Evolutionary conservation across 2,329 filamentous ascomycete species (phyloP), one percentile per base, ranked within the genome.

Genomic region (Sphaerostilbella broomeana): DNA sequence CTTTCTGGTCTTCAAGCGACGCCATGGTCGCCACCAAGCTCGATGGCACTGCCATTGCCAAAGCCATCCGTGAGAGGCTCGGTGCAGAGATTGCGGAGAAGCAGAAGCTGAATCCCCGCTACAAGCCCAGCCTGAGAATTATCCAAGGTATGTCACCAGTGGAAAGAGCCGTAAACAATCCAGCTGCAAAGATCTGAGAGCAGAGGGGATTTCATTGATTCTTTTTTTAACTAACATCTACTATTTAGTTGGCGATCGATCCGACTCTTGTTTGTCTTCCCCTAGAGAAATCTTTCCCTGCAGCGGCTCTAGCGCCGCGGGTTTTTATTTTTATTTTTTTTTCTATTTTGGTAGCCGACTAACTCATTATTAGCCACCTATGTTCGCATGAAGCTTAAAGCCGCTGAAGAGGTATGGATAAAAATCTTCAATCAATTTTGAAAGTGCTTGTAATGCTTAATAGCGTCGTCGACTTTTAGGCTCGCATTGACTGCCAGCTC

Each of bases 371-470:
- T 56, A 90, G 85, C 82, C 57, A 97, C 90, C 37, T 98, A 98
- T 84, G 90, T 98, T 66, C 89, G 89, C 68, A 98, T 98, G 92
- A 98, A 98, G 72, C 70, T 95, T 58, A 98, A 95, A 75, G 92
- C 92, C 50, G 92, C 92, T 43, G 73, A 86, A 61, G 92, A 97
- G 75, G 85, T 88, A 69, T 52, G 67, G 41, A n/a, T n/a, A n/a
- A n/a, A n/a, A n/a, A n/a, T n/a, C n/a, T n/a, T n/a, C n/a, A n/a
- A n/a, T n/a, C n/a, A n/a, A n/a, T n/a, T n/a, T n/a, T n/a, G n/a
- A n/a, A n/a, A n/a, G n/a, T n/a, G n/a, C n/a, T n/a, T n/a, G n/a
- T n/a, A 34, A 9, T n/a, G 6, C 12, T 7, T 17, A 10, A 6
- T 19, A 34, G 11, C 33, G 28, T 35, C 9, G 38, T 27, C 8